These are phyloP conservation scores for Pseudomonodictys pantanalensis DNA, from an alignment of 495 filamentous ascomycete genomes.

Conservation along the genomic window DNA sequence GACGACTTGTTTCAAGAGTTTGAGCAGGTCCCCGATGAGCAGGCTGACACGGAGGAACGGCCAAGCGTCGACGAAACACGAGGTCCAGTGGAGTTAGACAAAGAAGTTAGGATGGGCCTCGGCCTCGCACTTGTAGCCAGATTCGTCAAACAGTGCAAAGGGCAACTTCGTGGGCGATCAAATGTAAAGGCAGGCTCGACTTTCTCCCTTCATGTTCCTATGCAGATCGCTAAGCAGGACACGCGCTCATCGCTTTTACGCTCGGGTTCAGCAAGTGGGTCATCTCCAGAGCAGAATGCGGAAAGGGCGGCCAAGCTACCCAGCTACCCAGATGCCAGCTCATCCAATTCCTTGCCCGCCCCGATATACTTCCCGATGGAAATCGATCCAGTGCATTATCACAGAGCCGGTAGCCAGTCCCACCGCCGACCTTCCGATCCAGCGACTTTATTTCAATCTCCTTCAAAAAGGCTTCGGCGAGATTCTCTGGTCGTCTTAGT, in stretches of 20 bases:
- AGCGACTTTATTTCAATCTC: background rate
- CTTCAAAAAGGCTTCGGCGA: background rate
- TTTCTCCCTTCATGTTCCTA: constrained; percentile 13
- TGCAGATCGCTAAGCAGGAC: constrained; percentile 6
- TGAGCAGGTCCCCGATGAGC: constrained; percentile 11
- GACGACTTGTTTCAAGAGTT: constrained; percentile 19
- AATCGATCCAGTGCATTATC: background rate
- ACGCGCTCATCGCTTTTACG: background rate
- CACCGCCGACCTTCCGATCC: background rate
- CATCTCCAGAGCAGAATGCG: background rate
- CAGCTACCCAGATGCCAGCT: background rate
- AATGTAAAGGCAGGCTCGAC: constrained; percentile 2
- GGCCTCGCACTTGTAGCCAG: constrained; percentile 19
- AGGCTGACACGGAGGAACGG: background rate
- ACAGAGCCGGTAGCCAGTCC: background rate
- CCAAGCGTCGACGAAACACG: background rate
- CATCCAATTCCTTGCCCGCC: background rate
- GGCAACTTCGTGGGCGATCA: constrained; percentile 16
- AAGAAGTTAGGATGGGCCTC: constrained; percentile 1
- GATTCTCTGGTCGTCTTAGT: background rate
- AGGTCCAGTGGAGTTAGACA: background rate
- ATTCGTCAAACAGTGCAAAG: constrained; percentile 15
- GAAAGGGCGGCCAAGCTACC: background rate
- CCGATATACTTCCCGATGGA: background rate
- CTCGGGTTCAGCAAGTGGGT: background rate